Evolutionary conservation across 306 rosid genomes (phyloP), one percentile per base, ranked within the genome.

Genomic region (Leucaena leucocephala): DNA sequence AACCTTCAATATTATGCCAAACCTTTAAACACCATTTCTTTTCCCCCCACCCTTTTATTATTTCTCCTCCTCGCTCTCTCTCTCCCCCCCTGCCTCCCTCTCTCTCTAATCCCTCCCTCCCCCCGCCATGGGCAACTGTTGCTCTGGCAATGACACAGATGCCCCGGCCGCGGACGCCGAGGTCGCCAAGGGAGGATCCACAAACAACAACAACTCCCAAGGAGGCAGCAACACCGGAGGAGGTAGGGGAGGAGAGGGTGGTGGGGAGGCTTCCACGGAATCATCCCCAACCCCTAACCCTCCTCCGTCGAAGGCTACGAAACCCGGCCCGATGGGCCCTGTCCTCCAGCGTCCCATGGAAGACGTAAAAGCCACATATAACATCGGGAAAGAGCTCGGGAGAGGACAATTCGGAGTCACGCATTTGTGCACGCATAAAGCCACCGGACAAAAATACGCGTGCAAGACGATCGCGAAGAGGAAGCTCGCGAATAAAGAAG

Each of bases 381-480:
- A 44, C 65, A 89, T 91, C 0, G 99, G 99, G 7, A 95, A 95
- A 78, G 98, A 95, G 88, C 84, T 93, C 0, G 99, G 99, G 21
- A 78, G 98, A 52, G 99, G 99, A 3, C 99, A 95, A 76, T 95
- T 95, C 62, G 99, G 99, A 15, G 93, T 95, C 0, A 95, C 99
- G 2, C 88, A 93, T 81, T 58, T 91, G 72, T 93, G 98, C 79
- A 95, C 99, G 0, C 87, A 86, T 12, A 95, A 91, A 84, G 71
- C 75, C n/a, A 84, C 92, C 0, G 99, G 99, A 4, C 86, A 93
- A 55, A 91, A 91, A 33, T 90, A 72, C 72, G 98, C 99, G 0
- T 93, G 99, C 90, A 95, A 95, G 52, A 95, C 97, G 6, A 95
- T 95, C 10, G 98, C 97, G 22, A 95, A 95, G 82, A 85, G 99